Evolutionary conservation across 768 basidiomycete genomes (phyloP).

Genomic region (Rhodocollybia butyracea): DNA sequence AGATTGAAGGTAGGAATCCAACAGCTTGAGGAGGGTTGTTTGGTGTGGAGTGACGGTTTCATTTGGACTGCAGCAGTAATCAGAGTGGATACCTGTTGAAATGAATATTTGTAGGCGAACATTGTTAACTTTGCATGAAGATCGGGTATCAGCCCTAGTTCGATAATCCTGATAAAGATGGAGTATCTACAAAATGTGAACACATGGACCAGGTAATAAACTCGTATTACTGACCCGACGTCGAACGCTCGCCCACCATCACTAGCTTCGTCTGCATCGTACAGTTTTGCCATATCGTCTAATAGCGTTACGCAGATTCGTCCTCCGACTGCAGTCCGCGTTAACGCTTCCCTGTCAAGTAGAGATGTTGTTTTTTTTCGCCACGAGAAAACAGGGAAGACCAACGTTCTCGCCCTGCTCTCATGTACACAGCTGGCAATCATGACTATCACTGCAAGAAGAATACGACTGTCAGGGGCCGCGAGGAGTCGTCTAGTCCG

Average conservation of each 20-base stretch:
- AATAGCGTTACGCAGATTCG: slow-evolving; percentile 67
- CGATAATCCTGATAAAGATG: slow-evolving; percentile 62
- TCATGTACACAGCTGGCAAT: slow-evolving; percentile 69
- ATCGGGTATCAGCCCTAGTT: slow-evolving; percentile 52
- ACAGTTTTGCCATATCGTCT: slow-evolving; percentile 67
- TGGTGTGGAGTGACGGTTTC: slow-evolving; percentile 84
- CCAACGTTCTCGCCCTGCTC: slow-evolving; percentile 55
- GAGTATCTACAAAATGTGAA: slow-evolving; percentile 53
- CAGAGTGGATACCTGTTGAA: slow-evolving; percentile 10
- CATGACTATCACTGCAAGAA: slow-evolving; percentile 63
- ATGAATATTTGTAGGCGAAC: slow-evolving; percentile 38
- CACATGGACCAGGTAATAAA: too few species aligned
- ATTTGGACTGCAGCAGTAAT: slow-evolving; percentile 41
- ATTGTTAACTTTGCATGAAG: slow-evolving; percentile 60
- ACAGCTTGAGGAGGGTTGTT: slow-evolving; percentile 78
- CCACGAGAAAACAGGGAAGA: slow-evolving; percentile 12
- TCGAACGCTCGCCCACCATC: slow-evolving; percentile 72
- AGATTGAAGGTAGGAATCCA: slow-evolving; percentile 80
- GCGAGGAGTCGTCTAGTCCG: slow-evolving; percentile 53
- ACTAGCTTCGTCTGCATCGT: slow-evolving; percentile 63
- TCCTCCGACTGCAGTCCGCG: slow-evolving; percentile 50
- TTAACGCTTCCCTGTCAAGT: slow-evolving; percentile 58
- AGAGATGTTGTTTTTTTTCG: background rate
- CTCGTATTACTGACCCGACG: slow-evolving; percentile 62
- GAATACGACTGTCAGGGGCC: slow-evolving; percentile 60